Conservation (phyloP, 257 asterid species). For the Solanum pimpinellifolium region DNA sequence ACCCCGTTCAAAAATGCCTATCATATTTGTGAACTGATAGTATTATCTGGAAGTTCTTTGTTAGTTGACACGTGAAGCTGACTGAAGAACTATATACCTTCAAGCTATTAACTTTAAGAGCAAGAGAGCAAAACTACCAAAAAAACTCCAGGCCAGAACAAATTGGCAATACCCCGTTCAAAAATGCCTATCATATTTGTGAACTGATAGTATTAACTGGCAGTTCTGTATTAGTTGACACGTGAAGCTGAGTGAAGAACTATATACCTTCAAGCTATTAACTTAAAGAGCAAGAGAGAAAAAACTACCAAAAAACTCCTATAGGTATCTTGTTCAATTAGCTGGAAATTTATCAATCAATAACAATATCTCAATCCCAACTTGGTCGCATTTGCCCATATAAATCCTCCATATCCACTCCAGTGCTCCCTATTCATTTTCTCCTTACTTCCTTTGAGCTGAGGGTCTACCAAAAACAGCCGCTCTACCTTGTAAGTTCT, state of each 20-base stretch:
- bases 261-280: neutral
- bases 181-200: neutral
- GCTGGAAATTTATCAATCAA: neutral
- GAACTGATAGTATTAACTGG: neutral
- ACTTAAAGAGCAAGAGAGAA: neutral
- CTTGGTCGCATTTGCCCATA: neutral
- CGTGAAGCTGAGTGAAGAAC: neutral
- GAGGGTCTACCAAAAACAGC: neutral
- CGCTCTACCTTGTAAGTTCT: neutral
- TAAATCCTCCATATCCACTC: neutral
- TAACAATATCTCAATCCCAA: neutral
- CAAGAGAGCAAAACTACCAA: neutral
- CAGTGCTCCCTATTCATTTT: neutral
- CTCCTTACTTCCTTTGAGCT: neutral
- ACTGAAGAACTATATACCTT: neutral
- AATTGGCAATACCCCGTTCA: neutral
- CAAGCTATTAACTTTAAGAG: neutral
- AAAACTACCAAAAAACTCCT: neutral
- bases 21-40: neutral
- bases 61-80: neutral
- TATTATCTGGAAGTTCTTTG: neutral
- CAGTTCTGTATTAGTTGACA: neutral
- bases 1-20: neutral
- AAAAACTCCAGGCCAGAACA: neutral
- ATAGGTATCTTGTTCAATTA: neutral